Evolutionary conservation across 2,329 filamentous ascomycete species (phyloP).

Genomic region (Ophiostoma quercus): DNA sequence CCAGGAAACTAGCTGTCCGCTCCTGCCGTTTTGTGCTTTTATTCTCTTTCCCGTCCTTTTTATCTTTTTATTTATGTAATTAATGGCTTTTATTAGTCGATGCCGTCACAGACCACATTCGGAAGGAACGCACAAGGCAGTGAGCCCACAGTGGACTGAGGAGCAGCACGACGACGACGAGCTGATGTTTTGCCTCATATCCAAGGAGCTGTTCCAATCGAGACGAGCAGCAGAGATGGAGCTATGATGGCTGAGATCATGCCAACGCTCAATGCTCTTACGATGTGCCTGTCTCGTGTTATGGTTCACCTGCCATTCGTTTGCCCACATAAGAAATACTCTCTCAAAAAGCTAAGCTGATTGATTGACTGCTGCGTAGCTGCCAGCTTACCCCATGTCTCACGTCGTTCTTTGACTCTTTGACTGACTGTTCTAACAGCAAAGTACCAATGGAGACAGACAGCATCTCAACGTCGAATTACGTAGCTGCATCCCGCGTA

Average conservation of each 20-base stretch:
- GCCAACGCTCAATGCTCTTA: neutral
- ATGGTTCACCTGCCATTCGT: neutral
- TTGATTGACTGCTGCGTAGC: neutral
- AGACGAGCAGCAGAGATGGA: neutral
- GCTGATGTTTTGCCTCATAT: neutral
- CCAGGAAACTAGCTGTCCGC: slow-evolving; percentile 20
- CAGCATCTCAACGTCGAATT: neutral
- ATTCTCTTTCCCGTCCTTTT: neutral
- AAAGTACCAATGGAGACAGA: neutral
- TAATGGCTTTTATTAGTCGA: neutral
- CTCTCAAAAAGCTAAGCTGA: too few relatives aligned
- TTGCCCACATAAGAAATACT: neutral
- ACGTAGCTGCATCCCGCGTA: slow-evolving; percentile 6
- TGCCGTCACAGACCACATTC: slow-evolving; percentile 14
- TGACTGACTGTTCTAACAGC: neutral
- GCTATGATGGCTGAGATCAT: neutral
- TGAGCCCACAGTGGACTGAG: slow-evolving; percentile 23
- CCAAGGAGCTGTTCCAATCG: neutral
- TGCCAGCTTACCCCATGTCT: neutral
- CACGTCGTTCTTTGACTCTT: neutral
- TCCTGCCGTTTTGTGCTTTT: slow-evolving; percentile 19
- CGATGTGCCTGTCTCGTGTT: neutral
- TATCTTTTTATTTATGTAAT: neutral
- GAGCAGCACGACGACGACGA: neutral
- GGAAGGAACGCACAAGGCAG: neutral